Evolutionary conservation across 78 protist species (phyloP), one percentile per base, ranked within the genome.

Genomic region (Dictyostelium brefeldianum): DNA sequence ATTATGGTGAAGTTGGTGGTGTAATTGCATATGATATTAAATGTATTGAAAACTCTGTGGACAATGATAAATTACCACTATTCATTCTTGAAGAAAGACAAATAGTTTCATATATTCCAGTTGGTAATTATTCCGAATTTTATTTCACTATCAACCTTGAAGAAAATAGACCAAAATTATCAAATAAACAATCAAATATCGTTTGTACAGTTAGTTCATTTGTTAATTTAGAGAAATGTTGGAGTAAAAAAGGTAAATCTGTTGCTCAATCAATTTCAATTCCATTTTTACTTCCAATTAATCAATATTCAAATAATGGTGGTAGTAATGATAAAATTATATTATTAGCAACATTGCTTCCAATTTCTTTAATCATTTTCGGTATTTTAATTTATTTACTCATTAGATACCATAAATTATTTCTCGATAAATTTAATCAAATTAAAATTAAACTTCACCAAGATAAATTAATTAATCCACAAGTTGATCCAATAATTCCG

Each of bases 181-280:
- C 70, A 7, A 62, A 9, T 62, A 12, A 3, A 62, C 22, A 62
- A 11, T 8, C 27, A n/a, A 73, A 43, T 47, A n/a, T 73, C 20
- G 8, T 17, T 3, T 73, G 79, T 73, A 11, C 8, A 8, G 79
- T 73, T 7, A 43, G 56, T n/a, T 36, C 79, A 3, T 46, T 47
- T 46, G 56, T 73, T n/a, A 73, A 73, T 31, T 29, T 20, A 20
- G 59, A 73, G 47, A 46, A 73, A 46, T 73, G 79, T 73, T 73
- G 79, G 79, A 73, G n/a, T 73, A n/a, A 51, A 17, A 43, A 46
- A 43, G 79, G 79, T 73, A 73, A 73, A 46, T 36, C 54, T 3
- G 31, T 73, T 17, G 0, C 17, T n/a, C 79, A 73, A 73, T 20
- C 5, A 7, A 46, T 73, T n/a, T n/a, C 15, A 46, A 6, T 67